Evolutionary conservation across 108 stramenopile genomes (phyloP), one percentile per base, ranked within the genome.

Genomic region (Discostella stelligeroides): DNA sequence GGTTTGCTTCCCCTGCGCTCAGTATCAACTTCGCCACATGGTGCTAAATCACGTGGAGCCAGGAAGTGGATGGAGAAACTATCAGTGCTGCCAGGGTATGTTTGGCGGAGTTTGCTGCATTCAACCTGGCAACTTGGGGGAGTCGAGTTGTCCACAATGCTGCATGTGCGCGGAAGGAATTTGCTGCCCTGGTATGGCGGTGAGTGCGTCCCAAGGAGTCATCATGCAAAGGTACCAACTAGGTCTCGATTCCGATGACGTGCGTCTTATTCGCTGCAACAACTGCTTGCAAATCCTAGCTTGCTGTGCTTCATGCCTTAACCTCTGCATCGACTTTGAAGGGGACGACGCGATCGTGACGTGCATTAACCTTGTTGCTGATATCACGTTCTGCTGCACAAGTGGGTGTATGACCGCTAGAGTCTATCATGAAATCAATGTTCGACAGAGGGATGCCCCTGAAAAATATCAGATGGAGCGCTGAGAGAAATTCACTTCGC

Each of bases 91-190:
- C 63, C 89, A 90, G 70, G 79, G 84, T 14, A 85, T 83, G 70
- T 91, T 87, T 61, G 90, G 90, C 4, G 90, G 90, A 0, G 87
- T 87, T 51, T 87, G 85, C 71, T 91, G 89, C 82, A 66, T 86
- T 34, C 66, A 83, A 57, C 85, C 85, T 10, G 85, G 90, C 34
- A 61, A 84, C 10, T 43, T 83, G 56, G 76, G 90, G 0, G 90
- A 91, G 55, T 62, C 69, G 9, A 47, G 76, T 34, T 91, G 90
- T 49, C 90, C 90, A 30, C 53, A 70, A 41, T 82, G 76, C n/a
- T 86, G 87, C 80, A 87, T 91, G 85, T 88, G 86, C 25, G 48
- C 85, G 41, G 90, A 91, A 63, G 83, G 82, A 34, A 77, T n/a
- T 63, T 70, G 60, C 40, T 88, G 80, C 56, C 81, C 90, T 29